Evolutionary conservation across 495 filamentous ascomycete genomes (phyloP).

Genomic region (Emericellopsis terricola): DNA sequence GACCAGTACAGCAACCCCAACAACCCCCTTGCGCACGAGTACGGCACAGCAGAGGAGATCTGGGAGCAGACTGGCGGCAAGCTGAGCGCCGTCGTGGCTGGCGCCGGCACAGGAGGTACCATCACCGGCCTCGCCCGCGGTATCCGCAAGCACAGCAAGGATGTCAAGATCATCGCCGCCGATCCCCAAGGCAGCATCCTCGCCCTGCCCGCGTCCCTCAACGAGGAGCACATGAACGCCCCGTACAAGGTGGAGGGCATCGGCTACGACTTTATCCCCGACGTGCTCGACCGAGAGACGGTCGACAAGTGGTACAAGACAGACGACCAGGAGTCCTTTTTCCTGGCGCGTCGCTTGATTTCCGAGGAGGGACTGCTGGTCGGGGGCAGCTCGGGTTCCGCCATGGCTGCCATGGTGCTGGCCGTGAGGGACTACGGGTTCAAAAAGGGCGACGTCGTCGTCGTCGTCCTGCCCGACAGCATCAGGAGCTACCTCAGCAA

Average conservation of each 20-base stretch:
- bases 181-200: constrained; percentile 84
- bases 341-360: constrained; percentile 74
- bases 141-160: constrained; percentile 65
- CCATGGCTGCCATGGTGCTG: constrained; percentile 67
- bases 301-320: constrained; percentile 99
- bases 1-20: constrained; percentile 89
- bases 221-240: constrained; percentile 59
- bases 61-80: constrained; percentile 81
- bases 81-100: constrained; percentile 73
- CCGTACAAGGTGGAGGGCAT: constrained; percentile 97
- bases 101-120: constrained; percentile 89
- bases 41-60: constrained; percentile 90
- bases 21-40: constrained; percentile 88
- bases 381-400: constrained; percentile 86
- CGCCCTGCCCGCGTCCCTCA: constrained; percentile 59
- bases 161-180: constrained; percentile 74
- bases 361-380: constrained; percentile 89
- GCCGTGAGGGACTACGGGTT: constrained; percentile 60
- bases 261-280: constrained; percentile 94
- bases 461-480: constrained; percentile 85
- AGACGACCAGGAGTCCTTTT: constrained; percentile 78
- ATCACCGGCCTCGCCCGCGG: constrained; percentile 81
- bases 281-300: constrained; percentile 63
- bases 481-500: constrained; percentile 97
- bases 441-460: constrained; percentile 62